Evolutionary conservation across 371 early-diverging fungal species (phyloP).

Genomic region (Encephalitozoon hellem): DNA sequence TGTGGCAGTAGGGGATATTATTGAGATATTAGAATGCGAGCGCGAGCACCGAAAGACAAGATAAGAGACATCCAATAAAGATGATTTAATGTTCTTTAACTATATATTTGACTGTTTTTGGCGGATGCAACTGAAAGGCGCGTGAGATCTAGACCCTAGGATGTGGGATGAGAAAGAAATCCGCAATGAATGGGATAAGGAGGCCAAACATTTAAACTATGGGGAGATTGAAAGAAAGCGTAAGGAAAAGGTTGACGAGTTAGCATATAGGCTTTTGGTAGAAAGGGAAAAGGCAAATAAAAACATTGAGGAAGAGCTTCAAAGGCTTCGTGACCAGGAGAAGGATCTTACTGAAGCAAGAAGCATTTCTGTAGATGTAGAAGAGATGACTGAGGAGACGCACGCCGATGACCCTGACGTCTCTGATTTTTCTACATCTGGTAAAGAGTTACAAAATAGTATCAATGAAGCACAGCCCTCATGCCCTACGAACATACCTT

Average conservation of each 20-base stretch:
- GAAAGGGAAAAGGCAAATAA: constrained; percentile 2
- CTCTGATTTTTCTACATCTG: too few relatives aligned
- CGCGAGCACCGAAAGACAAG: constrained; percentile 60
- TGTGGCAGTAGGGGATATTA: constrained; percentile 53
- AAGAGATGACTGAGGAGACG: neutral
- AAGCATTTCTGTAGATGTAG: neutral
- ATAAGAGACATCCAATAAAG: constrained; percentile 39
- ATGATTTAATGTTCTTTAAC: constrained; percentile 13
- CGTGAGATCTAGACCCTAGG: neutral
- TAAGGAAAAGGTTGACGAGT: neutral
- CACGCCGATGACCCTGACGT: neutral
- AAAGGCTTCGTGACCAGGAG: neutral
- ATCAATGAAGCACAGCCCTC: neutral
- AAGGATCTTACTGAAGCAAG: neutral
- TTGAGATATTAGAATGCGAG: constrained; percentile 59
- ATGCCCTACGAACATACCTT: constrained; percentile 7
- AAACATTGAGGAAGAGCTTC: constrained; percentile 10
- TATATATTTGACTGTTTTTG: neutral
- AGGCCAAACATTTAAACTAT: neutral
- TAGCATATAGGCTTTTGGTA: neutral
- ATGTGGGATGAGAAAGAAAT: neutral
- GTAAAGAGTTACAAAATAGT: neutral
- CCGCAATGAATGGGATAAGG: neutral
- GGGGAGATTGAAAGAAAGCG: constrained; percentile 15
- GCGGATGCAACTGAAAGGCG: neutral